Conservation (phyloP, 768 basidiomycete genomes). For the Lenzites betulinus region DNA sequence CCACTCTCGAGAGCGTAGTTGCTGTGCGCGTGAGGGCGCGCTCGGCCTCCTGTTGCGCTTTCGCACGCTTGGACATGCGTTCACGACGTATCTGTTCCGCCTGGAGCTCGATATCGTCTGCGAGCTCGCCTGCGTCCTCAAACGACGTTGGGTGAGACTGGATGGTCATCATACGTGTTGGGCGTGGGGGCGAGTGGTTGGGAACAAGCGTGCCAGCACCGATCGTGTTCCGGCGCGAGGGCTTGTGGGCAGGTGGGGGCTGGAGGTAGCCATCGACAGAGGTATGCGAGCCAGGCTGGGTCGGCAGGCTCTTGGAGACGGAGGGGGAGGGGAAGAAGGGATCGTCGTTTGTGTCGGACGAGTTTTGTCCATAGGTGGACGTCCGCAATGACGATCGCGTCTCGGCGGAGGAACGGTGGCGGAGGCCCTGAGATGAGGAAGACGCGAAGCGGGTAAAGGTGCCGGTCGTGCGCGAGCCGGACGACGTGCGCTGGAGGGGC, state of each 20-base stretch:
- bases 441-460: slow-evolving; percentile 25
- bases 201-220: slow-evolving; percentile 43
- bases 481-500: slow-evolving; percentile 34
- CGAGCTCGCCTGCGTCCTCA: slow-evolving; percentile 56
- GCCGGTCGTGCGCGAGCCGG: slow-evolving; percentile 33
- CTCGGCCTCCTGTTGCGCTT: slow-evolving; percentile 64
- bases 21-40: slow-evolving; percentile 43
- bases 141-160: slow-evolving; percentile 18
- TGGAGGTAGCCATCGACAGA: slow-evolving; percentile 53
- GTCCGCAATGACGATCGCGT: slow-evolving; percentile 44
- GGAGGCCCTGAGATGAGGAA: slow-evolving; percentile 29
- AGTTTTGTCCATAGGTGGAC: slow-evolving; percentile 22
- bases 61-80: slow-evolving; percentile 69
- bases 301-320: slow-evolving; percentile 9
- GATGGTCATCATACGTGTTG: slow-evolving; percentile 26
- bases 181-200: slow-evolving; percentile 20
- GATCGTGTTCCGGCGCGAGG: slow-evolving; percentile 70
- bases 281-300: slow-evolving; percentile 29
- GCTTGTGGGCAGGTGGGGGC: slow-evolving; percentile 44
- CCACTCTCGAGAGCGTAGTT: slow-evolving; percentile 27
- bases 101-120: slow-evolving; percentile 83
- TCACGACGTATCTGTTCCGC: slow-evolving; percentile 86
- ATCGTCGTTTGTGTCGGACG: slow-evolving; percentile 28
- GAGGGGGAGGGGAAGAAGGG: slow-evolving; percentile 28
- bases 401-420: slow-evolving; percentile 54